These are phyloP conservation scores for Corrigiola litoralis DNA, from an alignment of 179 eudicot species.

Conservation along the genomic window DNA sequence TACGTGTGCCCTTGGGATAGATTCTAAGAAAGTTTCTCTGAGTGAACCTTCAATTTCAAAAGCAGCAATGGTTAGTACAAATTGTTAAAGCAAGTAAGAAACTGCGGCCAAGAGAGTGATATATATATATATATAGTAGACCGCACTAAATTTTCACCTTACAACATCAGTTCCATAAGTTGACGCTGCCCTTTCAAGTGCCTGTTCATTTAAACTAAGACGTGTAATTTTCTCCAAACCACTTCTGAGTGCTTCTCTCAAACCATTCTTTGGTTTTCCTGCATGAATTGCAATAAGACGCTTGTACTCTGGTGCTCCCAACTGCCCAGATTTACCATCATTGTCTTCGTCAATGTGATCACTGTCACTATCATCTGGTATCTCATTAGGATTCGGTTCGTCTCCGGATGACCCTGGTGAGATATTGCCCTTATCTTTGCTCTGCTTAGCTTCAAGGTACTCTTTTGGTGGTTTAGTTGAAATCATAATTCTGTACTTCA, in stretches of 20 bases:
- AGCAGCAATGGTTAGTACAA: not conserved
- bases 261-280: slow-evolving; percentile 53
- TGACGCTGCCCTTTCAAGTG: slow-evolving; percentile 43
- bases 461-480: slow-evolving; percentile 81
- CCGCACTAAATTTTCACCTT: slow-evolving; percentile 26
- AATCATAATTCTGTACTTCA: slow-evolving; percentile 49
- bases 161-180: slow-evolving; percentile 45
- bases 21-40: slow-evolving; percentile 50
- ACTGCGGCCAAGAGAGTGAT: not conserved
- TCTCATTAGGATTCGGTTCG: slow-evolving; percentile 20
- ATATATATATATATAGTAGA: not conserved
- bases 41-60: slow-evolving; percentile 39
- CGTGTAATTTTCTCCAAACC: slow-evolving; percentile 40
- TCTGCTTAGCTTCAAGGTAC: slow-evolving; percentile 43
- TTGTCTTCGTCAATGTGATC: slow-evolving; percentile 46
- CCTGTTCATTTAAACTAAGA: slow-evolving; percentile 51
- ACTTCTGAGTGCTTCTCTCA: slow-evolving; percentile 36
- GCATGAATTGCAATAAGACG: slow-evolving; percentile 45
- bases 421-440: slow-evolving; percentile 25
- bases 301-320: slow-evolving; percentile 44
- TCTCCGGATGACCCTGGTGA: slow-evolving; percentile 39
- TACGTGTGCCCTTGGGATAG: slow-evolving; percentile 54
- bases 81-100: too few species aligned
- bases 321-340: slow-evolving; percentile 32
- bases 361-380: slow-evolving; percentile 31